Percentiles rank a stretch among this genome's conserved stretches.
Evolutionary conservation across 2,329 filamentous ascomycete species (phyloP).

Genomic region (Botryotinia globosa): DNA sequence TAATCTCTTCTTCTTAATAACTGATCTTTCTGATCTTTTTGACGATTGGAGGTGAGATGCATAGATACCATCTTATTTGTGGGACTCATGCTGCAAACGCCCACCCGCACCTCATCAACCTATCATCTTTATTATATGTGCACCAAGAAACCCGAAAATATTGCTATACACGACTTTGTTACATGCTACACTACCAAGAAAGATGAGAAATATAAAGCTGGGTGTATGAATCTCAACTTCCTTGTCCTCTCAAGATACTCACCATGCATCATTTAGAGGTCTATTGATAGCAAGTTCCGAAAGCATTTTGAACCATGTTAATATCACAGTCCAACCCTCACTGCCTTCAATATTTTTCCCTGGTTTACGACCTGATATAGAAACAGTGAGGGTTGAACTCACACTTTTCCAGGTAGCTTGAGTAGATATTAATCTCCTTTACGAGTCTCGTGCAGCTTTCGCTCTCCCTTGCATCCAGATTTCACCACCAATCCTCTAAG

Average conservation of each 20-base stretch:
- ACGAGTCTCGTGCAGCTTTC: neutral
- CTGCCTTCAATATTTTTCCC: neutral
- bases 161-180: neutral
- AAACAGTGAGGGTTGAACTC: too few species aligned
- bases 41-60: neutral
- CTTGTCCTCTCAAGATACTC: neutral
- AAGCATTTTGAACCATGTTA: neutral
- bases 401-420: too few species aligned
- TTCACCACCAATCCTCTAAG: neutral
- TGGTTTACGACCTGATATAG: too few species aligned
- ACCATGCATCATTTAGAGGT: neutral
- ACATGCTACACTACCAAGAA: neutral
- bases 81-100: neutral
- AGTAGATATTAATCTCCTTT: neutral
- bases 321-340: fast-evolving
- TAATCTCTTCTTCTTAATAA: neutral
- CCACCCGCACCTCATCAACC: neutral
- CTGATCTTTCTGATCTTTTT: neutral
- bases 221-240: neutral
- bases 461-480: too few species aligned
- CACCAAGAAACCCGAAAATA: neutral
- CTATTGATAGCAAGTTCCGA: neutral
- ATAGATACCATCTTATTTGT: neutral
- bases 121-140: neutral
- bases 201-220: fast-evolving